Conservation (phyloP, 768 basidiomycete genomes). For the Tylopilus rubrobrunneus region DNA sequence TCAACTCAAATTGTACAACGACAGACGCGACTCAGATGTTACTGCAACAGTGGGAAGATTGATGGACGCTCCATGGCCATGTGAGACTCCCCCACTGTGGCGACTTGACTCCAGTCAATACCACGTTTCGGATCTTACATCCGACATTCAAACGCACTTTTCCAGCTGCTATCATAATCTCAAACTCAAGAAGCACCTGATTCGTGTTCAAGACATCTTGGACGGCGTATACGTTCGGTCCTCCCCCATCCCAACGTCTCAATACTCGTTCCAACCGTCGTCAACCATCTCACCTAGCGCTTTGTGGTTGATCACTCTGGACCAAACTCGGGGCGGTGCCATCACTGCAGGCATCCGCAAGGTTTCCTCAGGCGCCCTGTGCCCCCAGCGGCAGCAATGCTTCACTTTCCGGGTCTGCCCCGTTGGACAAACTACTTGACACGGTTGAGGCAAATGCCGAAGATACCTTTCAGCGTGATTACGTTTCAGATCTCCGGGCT, state of each 20-base stretch:
- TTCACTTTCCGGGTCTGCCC: not conserved
- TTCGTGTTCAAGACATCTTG: conserved; percentile 10
- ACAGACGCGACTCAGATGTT: conserved; percentile 5
- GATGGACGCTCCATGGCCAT: conserved; percentile 19
- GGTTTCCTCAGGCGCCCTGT: not conserved
- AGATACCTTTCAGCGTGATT: conserved; percentile 9
- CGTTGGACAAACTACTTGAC: conserved; percentile 7
- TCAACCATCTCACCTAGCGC: not conserved
- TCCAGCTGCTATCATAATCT: conserved; percentile 13
- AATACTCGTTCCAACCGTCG: conserved; percentile 6
- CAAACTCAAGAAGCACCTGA: conserved; percentile 12
- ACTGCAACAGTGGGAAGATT: not conserved
- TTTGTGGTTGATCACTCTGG: not conserved
- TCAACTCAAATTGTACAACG: conserved; percentile 1
- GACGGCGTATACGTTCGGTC: not conserved
- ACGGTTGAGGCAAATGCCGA: conserved; percentile 1
- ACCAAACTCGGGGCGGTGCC: not conserved
- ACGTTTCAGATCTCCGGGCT: conserved; percentile 6
- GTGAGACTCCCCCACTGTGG: conserved; percentile 4
- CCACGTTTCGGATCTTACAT: no score
- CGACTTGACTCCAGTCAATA: not conserved
- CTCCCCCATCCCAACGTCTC: not conserved
- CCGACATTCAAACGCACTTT: conserved; percentile 4
- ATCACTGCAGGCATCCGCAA: not conserved
- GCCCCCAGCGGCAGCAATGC: not conserved